Base-by-base conservation (phyloP, 331 rosid species). In the Rhamnella rubrinervis region DNA sequence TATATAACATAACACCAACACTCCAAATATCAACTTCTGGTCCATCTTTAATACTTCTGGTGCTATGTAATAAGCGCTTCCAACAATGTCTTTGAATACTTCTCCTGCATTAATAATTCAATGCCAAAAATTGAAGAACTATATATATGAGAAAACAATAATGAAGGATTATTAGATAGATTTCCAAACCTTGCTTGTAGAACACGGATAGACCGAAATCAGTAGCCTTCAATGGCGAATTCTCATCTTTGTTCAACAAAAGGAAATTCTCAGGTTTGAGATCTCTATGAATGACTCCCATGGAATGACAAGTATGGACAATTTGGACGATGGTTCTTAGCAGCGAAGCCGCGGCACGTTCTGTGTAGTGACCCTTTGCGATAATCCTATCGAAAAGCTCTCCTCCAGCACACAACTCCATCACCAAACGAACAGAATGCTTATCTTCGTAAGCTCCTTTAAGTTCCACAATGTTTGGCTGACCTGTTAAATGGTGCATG, bases 1-100 rank as follows among this genome's bases (percentile, higher is more conserved):
- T 93, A 65, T 89, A 93, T 8, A 93, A 61, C 96, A 93, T 93
- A 59, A 91, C 98, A 3, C 98, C 98, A 75, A 93, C 84, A 66
- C 98, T 93, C 98, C 98, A 93, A 21, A 93, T 93, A 44, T 93
- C 98, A 37, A 85, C 95, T 89, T 93, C 98, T 28, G 97, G 98
- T 1, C 98, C 97, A 50, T 85, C 82, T 77, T 93, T 82, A 93
- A 86, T 17, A 93, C 98, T 74, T 93, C 98, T 7, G 98, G 98
- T 46, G 98, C 98, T 68, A 93, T 93, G 81, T 93, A 93, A 66
- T 91, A 89, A 35, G 98, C 97, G 58, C 96, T 93, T 0, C 98
- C 98, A 67, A 93, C 96, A 65, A 93, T 80, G 71, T 91, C 97
- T 76, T 87, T 93, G 38, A 91, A 93, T 61, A 76, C 26, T 37